Evolutionary conservation across 768 basidiomycete species (phyloP).

Genomic region (Mycena amicta): DNA sequence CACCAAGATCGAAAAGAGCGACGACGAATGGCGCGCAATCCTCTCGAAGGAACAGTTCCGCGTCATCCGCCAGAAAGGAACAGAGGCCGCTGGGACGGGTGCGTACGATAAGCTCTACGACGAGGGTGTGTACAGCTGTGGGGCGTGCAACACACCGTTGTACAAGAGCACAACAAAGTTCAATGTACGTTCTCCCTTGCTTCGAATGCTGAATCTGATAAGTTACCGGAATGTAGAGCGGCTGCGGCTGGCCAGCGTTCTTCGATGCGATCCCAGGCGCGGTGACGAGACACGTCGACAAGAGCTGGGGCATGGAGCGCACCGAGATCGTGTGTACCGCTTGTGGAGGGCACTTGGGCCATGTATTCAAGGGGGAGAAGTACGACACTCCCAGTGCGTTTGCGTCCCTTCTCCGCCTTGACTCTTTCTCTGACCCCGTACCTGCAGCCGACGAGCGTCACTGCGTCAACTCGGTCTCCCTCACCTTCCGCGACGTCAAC

Average conservation of each 20-base stretch:
- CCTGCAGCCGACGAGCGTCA: conserved; percentile 83
- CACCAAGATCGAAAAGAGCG: conserved; percentile 49
- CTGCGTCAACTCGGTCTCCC: conserved; percentile 87
- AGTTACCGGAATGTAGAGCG: conserved; percentile 55
- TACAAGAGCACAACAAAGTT: conserved; percentile 93
- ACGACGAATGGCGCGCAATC: conserved; percentile 82
- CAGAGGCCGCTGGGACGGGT: conserved; percentile 76
- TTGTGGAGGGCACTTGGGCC: conserved; percentile 92
- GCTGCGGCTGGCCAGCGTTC: conserved; percentile 98
- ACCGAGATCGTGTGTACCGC: conserved; percentile 89
- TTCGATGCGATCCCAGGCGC: conserved; percentile 94
- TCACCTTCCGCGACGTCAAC: conserved; percentile 68
- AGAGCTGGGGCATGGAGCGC: conserved; percentile 62
- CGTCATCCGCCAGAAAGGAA: conserved; percentile 84
- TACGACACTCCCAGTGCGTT: conserved; percentile 74
- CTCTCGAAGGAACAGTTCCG: conserved; percentile 86
- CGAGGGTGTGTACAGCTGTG: conserved; percentile 75
- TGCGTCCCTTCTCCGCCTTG: background rate
- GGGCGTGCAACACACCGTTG: conserved; percentile 78
- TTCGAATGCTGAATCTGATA: no score
- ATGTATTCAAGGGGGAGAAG: conserved; percentile 94
- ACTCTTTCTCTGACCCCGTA: background rate
- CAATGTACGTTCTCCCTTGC: conserved; percentile 47
- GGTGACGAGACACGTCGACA: conserved; percentile 77
- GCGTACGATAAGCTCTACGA: conserved; percentile 71